Evolutionary conservation across 768 basidiomycete species (phyloP).

Genomic region (Termitomyces sp.): DNA sequence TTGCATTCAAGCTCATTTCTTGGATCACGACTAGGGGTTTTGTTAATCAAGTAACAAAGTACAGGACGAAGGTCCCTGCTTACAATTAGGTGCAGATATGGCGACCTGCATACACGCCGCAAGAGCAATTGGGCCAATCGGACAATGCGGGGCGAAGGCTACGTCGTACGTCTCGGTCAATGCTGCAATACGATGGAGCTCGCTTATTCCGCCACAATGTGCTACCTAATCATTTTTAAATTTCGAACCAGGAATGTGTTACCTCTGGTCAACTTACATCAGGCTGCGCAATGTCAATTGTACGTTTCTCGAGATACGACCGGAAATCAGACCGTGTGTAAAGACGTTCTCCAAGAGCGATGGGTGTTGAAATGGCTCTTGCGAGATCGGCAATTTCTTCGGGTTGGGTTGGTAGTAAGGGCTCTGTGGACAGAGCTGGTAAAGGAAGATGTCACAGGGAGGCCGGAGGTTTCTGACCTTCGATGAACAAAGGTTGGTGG

Average conservation of each 20-base stretch:
- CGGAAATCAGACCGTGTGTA: conserved; percentile 61
- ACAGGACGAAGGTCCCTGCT: conserved; percentile 10
- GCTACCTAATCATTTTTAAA: conserved; percentile 35
- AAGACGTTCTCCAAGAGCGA: conserved; percentile 60
- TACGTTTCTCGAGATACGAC: conserved; percentile 60
- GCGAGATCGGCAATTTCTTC: conserved; percentile 61
- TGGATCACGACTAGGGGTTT: conserved; percentile 47
- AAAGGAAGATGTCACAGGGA: not conserved
- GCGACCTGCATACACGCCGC: conserved; percentile 70
- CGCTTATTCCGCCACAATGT: conserved; percentile 59
- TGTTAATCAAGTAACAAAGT: not conserved
- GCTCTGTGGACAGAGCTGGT: conserved; percentile 32
- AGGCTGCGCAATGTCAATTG: conserved; percentile 68
- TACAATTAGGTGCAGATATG: conserved; percentile 56
- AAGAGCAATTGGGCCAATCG: conserved; percentile 66
- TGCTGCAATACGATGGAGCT: conserved; percentile 53
- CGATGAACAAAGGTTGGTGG: conserved; percentile 59
- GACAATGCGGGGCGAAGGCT: conserved; percentile 70
- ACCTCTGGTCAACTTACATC: conserved; percentile 40
- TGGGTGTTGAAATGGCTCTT: conserved; percentile 51
- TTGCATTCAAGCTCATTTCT: conserved; percentile 61
- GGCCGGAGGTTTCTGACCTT: conserved; percentile 32
- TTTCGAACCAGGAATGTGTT: not conserved
- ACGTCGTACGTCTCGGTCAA: conserved; percentile 70
- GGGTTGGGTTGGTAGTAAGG: conserved; percentile 56